Evolutionary conservation across 2,329 filamentous ascomycete species (phyloP).

Genomic region (Hypoxylon sp.): DNA sequence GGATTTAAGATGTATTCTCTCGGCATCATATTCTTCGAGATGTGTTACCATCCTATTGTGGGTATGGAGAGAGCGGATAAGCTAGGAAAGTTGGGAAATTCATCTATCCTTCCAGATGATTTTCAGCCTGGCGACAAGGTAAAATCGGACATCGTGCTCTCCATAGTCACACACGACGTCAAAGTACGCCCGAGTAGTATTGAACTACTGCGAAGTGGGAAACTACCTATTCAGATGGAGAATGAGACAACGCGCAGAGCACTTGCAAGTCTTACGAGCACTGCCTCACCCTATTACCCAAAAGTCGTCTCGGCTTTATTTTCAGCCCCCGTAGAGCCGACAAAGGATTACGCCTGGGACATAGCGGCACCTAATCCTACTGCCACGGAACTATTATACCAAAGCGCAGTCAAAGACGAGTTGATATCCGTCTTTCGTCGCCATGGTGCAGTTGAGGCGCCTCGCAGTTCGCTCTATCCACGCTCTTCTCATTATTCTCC

Average conservation of each 20-base stretch:
- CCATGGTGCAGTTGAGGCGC: conserved; percentile 88
- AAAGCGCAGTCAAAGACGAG: conserved; percentile 79
- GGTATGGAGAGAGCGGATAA: conserved; percentile 75
- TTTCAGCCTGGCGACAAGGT: conserved; percentile 79
- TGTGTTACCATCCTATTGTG: conserved; percentile 79
- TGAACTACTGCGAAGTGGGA: conserved; percentile 86
- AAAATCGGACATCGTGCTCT: conserved; percentile 82
- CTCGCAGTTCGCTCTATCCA: conserved; percentile 82
- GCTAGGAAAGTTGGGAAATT: conserved; percentile 75
- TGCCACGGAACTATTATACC: conserved; percentile 74
- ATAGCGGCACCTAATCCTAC: conserved; percentile 70
- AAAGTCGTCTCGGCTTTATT: conserved; percentile 92
- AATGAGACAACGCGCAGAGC: conserved; percentile 90
- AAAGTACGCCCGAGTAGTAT: conserved; percentile 84
- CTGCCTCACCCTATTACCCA: conserved; percentile 87
- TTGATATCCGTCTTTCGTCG: conserved; percentile 84
- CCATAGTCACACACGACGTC: conserved; percentile 84
- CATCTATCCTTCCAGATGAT: conserved; percentile 77
- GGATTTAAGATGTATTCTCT: conserved; percentile 85
- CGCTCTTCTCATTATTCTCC: conserved; percentile 81
- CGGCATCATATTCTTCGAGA: conserved; percentile 98
- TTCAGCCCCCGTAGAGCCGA: conserved; percentile 78
- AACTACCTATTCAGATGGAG: conserved; percentile 91
- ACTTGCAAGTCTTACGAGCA: conserved; percentile 83
- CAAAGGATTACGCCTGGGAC: conserved; percentile 86